These are phyloP conservation scores for Hypoxylon cercidicola DNA, from an alignment of 495 filamentous ascomycete species.

Conservation along the genomic window DNA sequence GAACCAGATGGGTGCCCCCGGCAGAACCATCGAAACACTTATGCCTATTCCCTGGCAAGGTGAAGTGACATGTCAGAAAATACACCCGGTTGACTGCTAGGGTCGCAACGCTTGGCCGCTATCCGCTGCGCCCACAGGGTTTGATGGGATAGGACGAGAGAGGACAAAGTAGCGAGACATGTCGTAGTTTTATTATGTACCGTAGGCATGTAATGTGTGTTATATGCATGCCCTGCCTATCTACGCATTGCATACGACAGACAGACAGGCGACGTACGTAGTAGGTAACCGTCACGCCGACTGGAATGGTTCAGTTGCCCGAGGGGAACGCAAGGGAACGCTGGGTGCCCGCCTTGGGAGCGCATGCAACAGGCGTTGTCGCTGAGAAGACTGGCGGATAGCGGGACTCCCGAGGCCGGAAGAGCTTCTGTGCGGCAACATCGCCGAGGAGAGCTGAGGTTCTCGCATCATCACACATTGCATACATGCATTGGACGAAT, in stretches of 20 bases:
- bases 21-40: conserved; percentile 39
- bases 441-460: conserved; percentile 29
- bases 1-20: conserved; percentile 41
- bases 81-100: conserved; percentile 21
- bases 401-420: conserved; percentile 42
- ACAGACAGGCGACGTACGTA: too few relatives aligned
- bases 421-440: conserved; percentile 37
- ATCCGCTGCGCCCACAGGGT: conserved; percentile 26
- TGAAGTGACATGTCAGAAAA: conserved; percentile 35
- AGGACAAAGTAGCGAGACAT: conserved; percentile 36
- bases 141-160: conserved; percentile 22
- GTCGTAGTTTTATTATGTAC: conserved; percentile 34
- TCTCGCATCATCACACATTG: conserved; percentile 33
- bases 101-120: conserved; percentile 29
- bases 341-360: conserved; percentile 36
- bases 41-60: conserved; percentile 27
- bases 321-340: conserved; percentile 30
- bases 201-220: conserved; percentile 12
- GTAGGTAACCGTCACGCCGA: conserved; percentile 22
- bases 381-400: conserved; percentile 6
- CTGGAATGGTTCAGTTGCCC: conserved; percentile 24
- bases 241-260: conserved; percentile 30
- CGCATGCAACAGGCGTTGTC: conserved; percentile 35
- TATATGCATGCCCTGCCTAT: not conserved
- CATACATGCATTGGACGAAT: conserved; percentile 29